Evolutionary conservation across 1,139 yeast genomes (phyloP).

Genomic region (Saccharomyces hybrid): DNA sequence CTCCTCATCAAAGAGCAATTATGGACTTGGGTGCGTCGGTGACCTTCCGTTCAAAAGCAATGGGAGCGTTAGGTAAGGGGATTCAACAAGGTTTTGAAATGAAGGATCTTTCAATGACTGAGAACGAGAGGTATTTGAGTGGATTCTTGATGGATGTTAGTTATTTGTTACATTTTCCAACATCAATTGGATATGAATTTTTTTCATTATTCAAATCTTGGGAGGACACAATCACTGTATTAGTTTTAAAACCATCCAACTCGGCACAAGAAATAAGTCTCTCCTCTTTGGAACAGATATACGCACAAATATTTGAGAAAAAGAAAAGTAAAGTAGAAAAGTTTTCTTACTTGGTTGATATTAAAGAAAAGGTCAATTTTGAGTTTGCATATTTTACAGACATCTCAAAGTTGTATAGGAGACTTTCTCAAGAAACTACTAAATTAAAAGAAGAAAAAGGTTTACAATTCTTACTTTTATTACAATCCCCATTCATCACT

Average conservation of each 20-base stretch:
- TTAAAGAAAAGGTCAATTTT: slow-evolving; percentile 45
- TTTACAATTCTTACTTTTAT: slow-evolving; percentile 54
- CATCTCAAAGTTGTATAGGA: slow-evolving; percentile 43
- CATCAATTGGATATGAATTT: slow-evolving; percentile 67
- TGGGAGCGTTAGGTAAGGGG: slow-evolving; percentile 85
- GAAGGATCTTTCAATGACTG: slow-evolving; percentile 46
- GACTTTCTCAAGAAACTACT: slow-evolving; percentile 46
- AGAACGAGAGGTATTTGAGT: slow-evolving; percentile 45
- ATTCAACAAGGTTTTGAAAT: slow-evolving; percentile 75
- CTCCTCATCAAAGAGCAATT: slow-evolving; percentile 63
- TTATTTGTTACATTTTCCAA: slow-evolving; percentile 63
- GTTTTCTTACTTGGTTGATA: slow-evolving; percentile 42
- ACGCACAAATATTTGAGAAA: slow-evolving; percentile 44
- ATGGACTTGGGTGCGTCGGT: slow-evolving; percentile 73
- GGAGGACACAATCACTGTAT: slow-evolving; percentile 46
- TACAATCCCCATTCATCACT: slow-evolving; percentile 63
- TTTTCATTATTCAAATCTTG: slow-evolving; percentile 64
- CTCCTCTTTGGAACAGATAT: slow-evolving; percentile 43
- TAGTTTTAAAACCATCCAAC: slow-evolving; percentile 61
- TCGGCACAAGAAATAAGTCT: slow-evolving; percentile 63
- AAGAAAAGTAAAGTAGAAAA: slow-evolving; percentile 43
- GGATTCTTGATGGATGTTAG: slow-evolving; percentile 53
- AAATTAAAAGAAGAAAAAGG: slow-evolving; percentile 63
- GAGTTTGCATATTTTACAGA: slow-evolving; percentile 48
- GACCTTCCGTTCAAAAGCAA: slow-evolving; percentile 50